These are phyloP conservation scores for Pseudocercospora pini-densiflorae DNA, from an alignment of 2,329 filamentous ascomycete genomes.

Conservation along the genomic window DNA sequence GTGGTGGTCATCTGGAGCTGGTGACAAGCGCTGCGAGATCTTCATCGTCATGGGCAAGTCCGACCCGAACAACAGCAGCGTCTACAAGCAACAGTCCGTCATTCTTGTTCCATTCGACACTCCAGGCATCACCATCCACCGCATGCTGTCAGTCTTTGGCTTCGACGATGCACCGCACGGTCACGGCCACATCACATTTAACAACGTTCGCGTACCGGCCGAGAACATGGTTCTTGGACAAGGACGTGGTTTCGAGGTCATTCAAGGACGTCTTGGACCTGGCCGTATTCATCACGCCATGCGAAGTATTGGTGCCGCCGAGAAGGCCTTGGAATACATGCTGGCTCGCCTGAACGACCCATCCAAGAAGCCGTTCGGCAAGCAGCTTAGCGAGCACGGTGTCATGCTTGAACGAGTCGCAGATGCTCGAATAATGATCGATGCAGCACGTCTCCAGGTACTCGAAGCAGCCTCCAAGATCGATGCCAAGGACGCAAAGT, in stretches of 20 bases:
- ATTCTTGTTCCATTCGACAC: conserved; percentile 82
- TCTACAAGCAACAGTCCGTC: conserved; percentile 92
- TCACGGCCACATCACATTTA: conserved; percentile 89
- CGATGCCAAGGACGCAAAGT: conserved; percentile 86
- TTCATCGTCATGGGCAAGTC: conserved; percentile 98
- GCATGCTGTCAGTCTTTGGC: conserved; percentile 93
- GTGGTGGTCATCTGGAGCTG: conserved; percentile 98
- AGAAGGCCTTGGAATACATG: conserved; percentile 93
- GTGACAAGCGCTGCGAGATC: conserved; percentile 86
- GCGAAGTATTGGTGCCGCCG: conserved; percentile 88
- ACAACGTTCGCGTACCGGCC: conserved; percentile 85
- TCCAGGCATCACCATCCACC: conserved; percentile 85
- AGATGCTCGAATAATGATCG: conserved; percentile 89
- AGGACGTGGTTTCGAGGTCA: conserved; percentile 96
- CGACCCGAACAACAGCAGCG: conserved; percentile 72
- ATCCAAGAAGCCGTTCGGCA: conserved; percentile 87
- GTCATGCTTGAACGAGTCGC: conserved; percentile 96
- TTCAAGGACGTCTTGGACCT: conserved; percentile 93
- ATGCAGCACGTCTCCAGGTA: conserved; percentile 85
- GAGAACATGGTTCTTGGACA: conserved; percentile 88
- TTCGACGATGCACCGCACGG: conserved; percentile 98
- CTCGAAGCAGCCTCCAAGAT: conserved; percentile 96
- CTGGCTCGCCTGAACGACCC: conserved; percentile 93
- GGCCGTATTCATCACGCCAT: conserved; percentile 98
- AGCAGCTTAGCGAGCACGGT: conserved; percentile 84